phyloP scores from a whole-genome alignment of 139 green algal species.

The Pseudopediastrum boryanum region DNA sequence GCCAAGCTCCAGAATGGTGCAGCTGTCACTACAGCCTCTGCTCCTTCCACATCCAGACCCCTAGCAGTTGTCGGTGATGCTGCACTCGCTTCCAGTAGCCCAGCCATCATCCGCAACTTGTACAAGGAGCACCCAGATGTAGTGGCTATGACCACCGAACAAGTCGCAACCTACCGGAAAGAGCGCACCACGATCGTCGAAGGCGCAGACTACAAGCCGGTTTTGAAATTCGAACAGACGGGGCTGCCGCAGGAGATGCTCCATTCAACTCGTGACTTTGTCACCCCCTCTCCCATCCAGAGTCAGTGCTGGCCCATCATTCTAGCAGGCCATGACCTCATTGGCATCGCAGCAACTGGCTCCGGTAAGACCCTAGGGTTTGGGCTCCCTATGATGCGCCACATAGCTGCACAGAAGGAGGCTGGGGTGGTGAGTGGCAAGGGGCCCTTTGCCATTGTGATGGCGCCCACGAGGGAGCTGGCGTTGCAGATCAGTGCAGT shows the following conservation, averaged over 20 bases:
- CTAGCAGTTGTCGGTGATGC: slow-evolving; percentile 66
- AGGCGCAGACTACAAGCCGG: slow-evolving; percentile 54
- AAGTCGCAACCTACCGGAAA: slow-evolving; percentile 50
- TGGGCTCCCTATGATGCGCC: slow-evolving; percentile 80
- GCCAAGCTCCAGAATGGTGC: slow-evolving; percentile 37
- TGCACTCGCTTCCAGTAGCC: slow-evolving; percentile 47
- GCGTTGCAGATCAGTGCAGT: slow-evolving; percentile 84
- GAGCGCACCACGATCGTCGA: slow-evolving; percentile 61
- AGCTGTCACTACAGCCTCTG: slow-evolving; percentile 24
- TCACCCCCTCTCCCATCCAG: slow-evolving; percentile 83
- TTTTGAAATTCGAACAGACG: slow-evolving; percentile 64
- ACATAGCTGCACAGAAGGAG: slow-evolving; percentile 75
- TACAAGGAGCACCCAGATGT: slow-evolving; percentile 69
- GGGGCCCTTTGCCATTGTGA: slow-evolving; percentile 70
- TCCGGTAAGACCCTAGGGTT: slow-evolving; percentile 82
- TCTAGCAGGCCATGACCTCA: slow-evolving; percentile 78
- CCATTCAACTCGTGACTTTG: slow-evolving; percentile 70
- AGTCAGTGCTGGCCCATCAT: slow-evolving; percentile 85
- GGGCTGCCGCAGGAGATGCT: slow-evolving; percentile 72
- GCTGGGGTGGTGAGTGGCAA: slow-evolving; percentile 24
- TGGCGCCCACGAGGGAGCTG: slow-evolving; percentile 94
- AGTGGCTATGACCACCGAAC: slow-evolving; percentile 35
- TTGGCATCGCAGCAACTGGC: slow-evolving; percentile 90
- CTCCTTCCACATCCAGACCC: background rate
- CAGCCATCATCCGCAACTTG: slow-evolving; percentile 63